phyloP scores from a whole-genome alignment of 2,329 filamentous ascomycete genomes.

The Chrysoporthe austroafricana region DNA sequence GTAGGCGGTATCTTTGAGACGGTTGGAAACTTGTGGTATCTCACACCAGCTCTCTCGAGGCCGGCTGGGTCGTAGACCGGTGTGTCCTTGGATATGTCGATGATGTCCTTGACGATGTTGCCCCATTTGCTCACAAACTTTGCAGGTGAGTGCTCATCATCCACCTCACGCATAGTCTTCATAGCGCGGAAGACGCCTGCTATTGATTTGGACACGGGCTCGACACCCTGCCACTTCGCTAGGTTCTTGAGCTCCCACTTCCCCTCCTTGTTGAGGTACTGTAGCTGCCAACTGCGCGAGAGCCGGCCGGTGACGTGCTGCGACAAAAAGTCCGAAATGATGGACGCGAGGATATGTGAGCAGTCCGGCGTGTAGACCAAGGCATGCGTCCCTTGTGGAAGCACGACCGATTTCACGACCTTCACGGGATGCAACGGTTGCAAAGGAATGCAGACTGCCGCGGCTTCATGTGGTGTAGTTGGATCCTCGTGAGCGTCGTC shows the following conservation, averaged over 20 bases:
- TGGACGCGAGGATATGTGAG: conserved; percentile 75
- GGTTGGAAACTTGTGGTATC: conserved; percentile 86
- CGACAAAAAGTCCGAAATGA: conserved; percentile 81
- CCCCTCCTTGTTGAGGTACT: conserved; percentile 83
- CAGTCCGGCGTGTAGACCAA: conserved; percentile 79
- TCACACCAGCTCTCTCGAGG: conserved; percentile 67
- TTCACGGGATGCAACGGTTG: conserved; percentile 54
- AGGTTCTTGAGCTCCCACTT: conserved; percentile 99
- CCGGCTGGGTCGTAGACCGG: conserved; percentile 84
- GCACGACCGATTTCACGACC: conserved; percentile 68
- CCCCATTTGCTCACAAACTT: conserved; percentile 73
- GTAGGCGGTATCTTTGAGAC: conserved; percentile 87
- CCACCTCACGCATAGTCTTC: conserved; percentile 90
- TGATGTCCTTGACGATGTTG: conserved; percentile 70
- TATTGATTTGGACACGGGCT: conserved; percentile 78
- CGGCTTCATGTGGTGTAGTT: conserved; percentile 49
- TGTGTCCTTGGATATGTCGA: conserved; percentile 90
- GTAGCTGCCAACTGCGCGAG: conserved; percentile 86
- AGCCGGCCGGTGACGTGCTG: conserved; percentile 76
- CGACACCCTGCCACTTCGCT: conserved; percentile 83
- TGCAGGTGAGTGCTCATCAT: conserved; percentile 77
- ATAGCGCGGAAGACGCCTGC: conserved; percentile 82
- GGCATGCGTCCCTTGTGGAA: conserved; percentile 80
- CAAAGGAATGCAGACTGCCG: conserved; percentile 46
- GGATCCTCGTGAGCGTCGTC: conserved; percentile 52